A percentile compares a stretch with the other conserved stretches of the same genome.
Conservation (phyloP, 768 basidiomycete species). For the Amanita polypyramis region DNA sequence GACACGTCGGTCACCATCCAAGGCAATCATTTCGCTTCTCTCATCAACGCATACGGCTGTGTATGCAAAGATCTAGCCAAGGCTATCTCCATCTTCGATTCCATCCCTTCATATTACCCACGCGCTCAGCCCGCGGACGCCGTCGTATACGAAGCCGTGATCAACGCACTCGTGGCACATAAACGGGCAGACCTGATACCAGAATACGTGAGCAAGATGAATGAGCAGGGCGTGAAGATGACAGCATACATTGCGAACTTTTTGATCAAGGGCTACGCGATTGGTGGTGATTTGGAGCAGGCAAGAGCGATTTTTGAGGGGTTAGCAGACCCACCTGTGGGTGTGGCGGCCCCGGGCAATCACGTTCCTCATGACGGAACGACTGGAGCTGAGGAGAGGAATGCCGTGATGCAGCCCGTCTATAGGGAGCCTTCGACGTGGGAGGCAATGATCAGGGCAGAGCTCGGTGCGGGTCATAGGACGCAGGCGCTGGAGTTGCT, state of each 20-base stretch:
- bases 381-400: neutral
- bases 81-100: constrained; percentile 69
- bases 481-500: constrained; percentile 61
- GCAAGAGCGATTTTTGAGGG: constrained; percentile 74
- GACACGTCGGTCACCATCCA: constrained; percentile 33
- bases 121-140: constrained; percentile 60
- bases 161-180: constrained; percentile 77
- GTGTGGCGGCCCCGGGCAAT: constrained; percentile 83
- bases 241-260: constrained; percentile 94
- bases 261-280: constrained; percentile 64
- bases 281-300: constrained; percentile 55
- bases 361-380: constrained; percentile 61
- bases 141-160: constrained; percentile 80
- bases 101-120: constrained; percentile 41
- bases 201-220: constrained; percentile 53
- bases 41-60: constrained; percentile 87
- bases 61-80: constrained; percentile 66
- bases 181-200: constrained; percentile 72
- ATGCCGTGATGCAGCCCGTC: constrained; percentile 39
- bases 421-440: constrained; percentile 92
- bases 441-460: constrained; percentile 93
- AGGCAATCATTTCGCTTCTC: constrained; percentile 54
- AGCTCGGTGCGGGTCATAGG: constrained; percentile 69
- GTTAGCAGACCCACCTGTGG: constrained; percentile 69
- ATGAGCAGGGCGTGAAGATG: constrained; percentile 59